Evolutionary conservation across 306 rosid genomes (phyloP).

Genomic region (Dryas drummondii): DNA sequence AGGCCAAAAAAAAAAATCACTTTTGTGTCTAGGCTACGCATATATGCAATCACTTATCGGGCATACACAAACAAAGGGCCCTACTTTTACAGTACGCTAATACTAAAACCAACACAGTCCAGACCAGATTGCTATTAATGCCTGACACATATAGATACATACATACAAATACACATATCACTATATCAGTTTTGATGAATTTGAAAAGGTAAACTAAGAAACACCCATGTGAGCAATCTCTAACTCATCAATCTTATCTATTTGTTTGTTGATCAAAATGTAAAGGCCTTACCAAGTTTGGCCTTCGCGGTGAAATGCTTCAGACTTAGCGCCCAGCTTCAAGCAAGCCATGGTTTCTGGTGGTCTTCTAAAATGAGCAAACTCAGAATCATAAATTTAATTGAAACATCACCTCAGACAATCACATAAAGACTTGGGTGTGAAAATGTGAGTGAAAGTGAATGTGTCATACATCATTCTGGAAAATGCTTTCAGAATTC

Average conservation of each 20-base stretch:
- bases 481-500: conserved; percentile 2
- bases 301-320: conserved; percentile 66
- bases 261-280: not conserved
- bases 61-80: not conserved
- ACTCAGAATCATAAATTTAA: not conserved
- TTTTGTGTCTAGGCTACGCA: not conserved
- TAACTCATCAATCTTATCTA: not conserved
- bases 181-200: not conserved
- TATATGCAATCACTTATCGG: not conserved
- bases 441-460: conserved; percentile 6
- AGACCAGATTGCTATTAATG: not conserved
- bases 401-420: not conserved
- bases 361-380: conserved; percentile 17
- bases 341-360: conserved; percentile 43
- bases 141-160: not conserved
- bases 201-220: not conserved
- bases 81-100: not conserved
- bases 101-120: not conserved
- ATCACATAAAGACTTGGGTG: not conserved
- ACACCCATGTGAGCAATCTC: not conserved
- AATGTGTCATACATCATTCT: not conserved
- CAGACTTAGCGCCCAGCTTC: conserved; percentile 75
- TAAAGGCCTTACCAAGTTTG: conserved; percentile 50
- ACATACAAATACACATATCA: not conserved
- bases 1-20: too few relatives aligned